Evolutionary conservation across 306 rosid species (phyloP), one percentile per base, ranked within the genome.

Genomic region (Begonia masoniana): DNA sequence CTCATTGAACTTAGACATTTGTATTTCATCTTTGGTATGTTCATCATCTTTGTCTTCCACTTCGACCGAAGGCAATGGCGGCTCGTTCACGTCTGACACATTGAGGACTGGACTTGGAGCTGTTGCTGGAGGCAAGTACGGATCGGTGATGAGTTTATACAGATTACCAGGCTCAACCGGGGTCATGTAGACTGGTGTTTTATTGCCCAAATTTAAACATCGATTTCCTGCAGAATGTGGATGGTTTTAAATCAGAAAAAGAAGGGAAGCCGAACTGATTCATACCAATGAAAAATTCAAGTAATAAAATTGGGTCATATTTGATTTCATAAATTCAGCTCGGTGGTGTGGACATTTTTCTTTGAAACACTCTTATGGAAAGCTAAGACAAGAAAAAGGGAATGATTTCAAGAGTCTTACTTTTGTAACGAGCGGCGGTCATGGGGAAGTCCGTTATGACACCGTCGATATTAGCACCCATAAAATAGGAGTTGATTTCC

Each of bases 351-450:
- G 4, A 5, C 39, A 31, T 31, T 31, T 31, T 31, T 31, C 39
- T 31, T 31, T 5, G 1, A 31, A n/a, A 21, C 3, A 21, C 3
- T 54, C 17, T 14, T 7, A 15, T 0, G 19, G 6, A 41, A 19
- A 59, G 5, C 35, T 6, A 26, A 15, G 66, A 43, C 67, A 21
- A 8, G 43, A 67, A 24, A 39, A 48, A 26, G 31, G 12, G 35
- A 13, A 14, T 6, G 55, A 10, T 56, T 15, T 26, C 13, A n/a
- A 64, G 50, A 64, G 49, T 64, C 96, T 86, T 74, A 86, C 99
- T 81, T 72, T 71, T 79, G 83, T 83, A 92, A 78, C 96, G 76
- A 46, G 70, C 74, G 26, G 95, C 74, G 9, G 99, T 92, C 58
- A 69, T 63, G 0, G 99, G 99, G 70, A 74, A 92, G 65, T 55